Evolutionary conservation across 2,329 filamentous ascomycete genomes (phyloP), one percentile per base, ranked within the genome.

Genomic region (Sarocladiaceae sp.): DNA sequence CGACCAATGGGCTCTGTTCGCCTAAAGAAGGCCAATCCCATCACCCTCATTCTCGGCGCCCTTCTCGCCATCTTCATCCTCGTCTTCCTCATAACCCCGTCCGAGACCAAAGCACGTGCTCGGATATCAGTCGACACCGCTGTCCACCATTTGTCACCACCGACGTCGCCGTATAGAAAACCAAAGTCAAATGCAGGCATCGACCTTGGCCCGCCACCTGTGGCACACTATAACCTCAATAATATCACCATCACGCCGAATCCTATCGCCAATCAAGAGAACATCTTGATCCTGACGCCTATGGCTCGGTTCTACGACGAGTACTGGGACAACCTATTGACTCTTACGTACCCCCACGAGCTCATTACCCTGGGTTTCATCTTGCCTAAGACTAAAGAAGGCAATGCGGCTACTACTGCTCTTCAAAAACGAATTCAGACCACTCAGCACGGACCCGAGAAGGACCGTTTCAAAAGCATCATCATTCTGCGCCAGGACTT

Each of bases 301-400:
- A 85, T 99, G 72, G 88, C 90, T 28, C 84, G 89, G 56, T 99
- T 97, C 77, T 97, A 97, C 71, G 86, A 88, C 61, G 85, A 81
- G 60, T 99, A 97, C 75, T 99, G 94, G 93, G 87, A 95, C 68
- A 99, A 97, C 63, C 77, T 99, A 25, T 68, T 92, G 59, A 83
- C 83, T 65, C 79, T 99, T 52, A 80, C 73, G 62, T 99, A 97
- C 67, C 94, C 94, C 3, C 94, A 97, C 72, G 88, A 96, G 54
- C 82, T 97, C 57, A 95, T 99, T 64, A 95, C 90, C 1, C 78
- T 99, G 25, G 94, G 90, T 35, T 99, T 97, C 73, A 97, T 99
- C 65, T 85, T 96, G 25, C 94, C 94, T 50, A 96, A 95, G 73
- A 96, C 86, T 46, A 88, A 87, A 65, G 92, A 97, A 60, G 94